Evolutionary conservation across 2,329 filamentous ascomycete species (phyloP), one percentile per base, ranked within the genome.

Genomic region (Zopfia rhizophila): DNA sequence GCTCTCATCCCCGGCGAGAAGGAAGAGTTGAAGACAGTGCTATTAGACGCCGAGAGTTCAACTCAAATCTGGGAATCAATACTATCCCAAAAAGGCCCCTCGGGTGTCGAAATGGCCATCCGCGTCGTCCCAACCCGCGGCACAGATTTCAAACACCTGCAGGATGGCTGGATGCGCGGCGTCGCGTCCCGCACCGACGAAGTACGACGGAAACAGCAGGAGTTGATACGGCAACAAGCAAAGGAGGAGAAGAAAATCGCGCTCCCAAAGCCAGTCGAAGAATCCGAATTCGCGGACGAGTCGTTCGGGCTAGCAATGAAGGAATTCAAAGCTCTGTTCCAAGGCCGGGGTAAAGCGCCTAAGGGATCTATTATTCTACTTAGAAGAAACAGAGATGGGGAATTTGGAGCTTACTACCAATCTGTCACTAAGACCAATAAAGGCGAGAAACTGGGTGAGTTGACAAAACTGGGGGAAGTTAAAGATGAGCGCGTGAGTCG

Each of bases 141-240:
- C 72, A 99, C 94, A 13, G 92, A 97, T 72, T 97, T 97, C 72
- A 85, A 87, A 56, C 94, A 99, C 70, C 73, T 99, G 52, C 84
- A 93, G 28, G 94, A 99, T 66, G 94, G 90, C 1, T 95, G 92
- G 77, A 90, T 97, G 48, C 84, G 91, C 5, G 89, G 90, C 16
- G 88, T 99, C 54, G 89, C 89, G 41, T 87, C 83, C 7, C 84
- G 88, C 23, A 87, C 88, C 2, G 80, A 86, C 53, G 78, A 79
- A 16, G 77, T 78, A 1, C 45, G 60, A 0, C 39, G 66, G 4
- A 66, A 63, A 27, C 68, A 72, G 27, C 55, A 60, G 0, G 63
- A 68, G 12, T 40, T 71, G 11, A 48, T 70, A 5, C 49, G 63
- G 12, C 78, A 81, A 27, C 76, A 81, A 39, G 71, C 72, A 6